A percentile compares a stretch with the other conserved stretches of the same genome.
These are phyloP conservation scores for Xylariaceae sp. DNA, from an alignment of 2,329 filamentous ascomycete species.

Conservation along the genomic window DNA sequence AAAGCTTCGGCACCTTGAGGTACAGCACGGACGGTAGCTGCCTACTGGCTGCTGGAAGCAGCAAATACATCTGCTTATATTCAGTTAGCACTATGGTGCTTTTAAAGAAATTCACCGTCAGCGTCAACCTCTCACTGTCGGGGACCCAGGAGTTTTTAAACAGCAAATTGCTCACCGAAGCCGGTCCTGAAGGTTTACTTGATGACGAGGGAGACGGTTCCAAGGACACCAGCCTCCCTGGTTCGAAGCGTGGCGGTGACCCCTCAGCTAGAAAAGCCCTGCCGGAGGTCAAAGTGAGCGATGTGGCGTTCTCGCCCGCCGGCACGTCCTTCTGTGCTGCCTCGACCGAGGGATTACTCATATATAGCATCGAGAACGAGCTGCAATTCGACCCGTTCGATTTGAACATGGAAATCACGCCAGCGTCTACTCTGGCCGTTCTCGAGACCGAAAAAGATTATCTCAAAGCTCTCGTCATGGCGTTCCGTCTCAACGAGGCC, in stretches of 20 bases:
- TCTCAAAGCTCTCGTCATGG: conserved; percentile 91
- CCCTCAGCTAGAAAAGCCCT: conserved; percentile 69
- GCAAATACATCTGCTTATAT: conserved; percentile 98
- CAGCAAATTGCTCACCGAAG: conserved; percentile 85
- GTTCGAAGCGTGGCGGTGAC: conserved; percentile 77
- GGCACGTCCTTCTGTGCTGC: conserved; percentile 90
- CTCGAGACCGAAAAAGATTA: conserved; percentile 68
- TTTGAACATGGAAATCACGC: conserved; percentile 89
- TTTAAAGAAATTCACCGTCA: conserved; percentile 92
- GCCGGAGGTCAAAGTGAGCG: conserved; percentile 78
- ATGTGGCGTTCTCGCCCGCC: conserved; percentile 81
- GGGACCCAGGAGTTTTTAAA: conserved; percentile 97
- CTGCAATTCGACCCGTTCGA: conserved; percentile 94
- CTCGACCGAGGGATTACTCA: conserved; percentile 85
- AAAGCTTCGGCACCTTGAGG: conserved; percentile 79
- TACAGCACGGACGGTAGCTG: conserved; percentile 93
- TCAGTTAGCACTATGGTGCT: conserved; percentile 89
- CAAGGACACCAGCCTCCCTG: conserved; percentile 74
- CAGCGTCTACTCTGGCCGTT: conserved; percentile 69
- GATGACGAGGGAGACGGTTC: conserved; percentile 84
- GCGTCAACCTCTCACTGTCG: conserved; percentile 88
- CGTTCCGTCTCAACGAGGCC: conserved; percentile 87
- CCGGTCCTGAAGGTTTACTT: conserved; percentile 75
- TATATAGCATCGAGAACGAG: conserved; percentile 83
- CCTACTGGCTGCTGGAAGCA: conserved; percentile 85